These are phyloP conservation scores for Hyphopichia khmerensis DNA, from an alignment of 1,139 yeast genomes.

Conservation along the genomic window DNA sequence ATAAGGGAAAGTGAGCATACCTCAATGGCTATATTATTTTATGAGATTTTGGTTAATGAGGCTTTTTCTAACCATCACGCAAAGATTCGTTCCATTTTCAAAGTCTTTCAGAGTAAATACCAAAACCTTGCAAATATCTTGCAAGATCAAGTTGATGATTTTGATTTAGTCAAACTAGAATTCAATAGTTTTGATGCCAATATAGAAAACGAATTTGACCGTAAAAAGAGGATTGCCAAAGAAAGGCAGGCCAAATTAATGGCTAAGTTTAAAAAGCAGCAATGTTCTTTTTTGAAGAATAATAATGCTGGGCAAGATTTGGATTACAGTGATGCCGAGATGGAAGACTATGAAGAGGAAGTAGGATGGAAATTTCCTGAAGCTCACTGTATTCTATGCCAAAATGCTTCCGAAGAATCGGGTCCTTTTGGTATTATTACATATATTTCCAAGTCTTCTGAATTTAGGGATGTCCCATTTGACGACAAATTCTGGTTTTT, in stretches of 20 bases:
- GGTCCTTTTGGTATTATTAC: conserved; percentile 78
- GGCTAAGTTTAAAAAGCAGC: conserved; percentile 79
- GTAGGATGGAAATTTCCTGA: conserved; percentile 72
- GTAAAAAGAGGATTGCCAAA: conserved; percentile 67
- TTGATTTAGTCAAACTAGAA: conserved; percentile 18
- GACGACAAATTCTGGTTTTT: conserved; percentile 64
- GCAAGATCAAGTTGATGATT: conserved; percentile 17
- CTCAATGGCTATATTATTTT: conserved; percentile 48
- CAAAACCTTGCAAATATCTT: conserved; percentile 20
- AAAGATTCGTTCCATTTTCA: conserved; percentile 55
- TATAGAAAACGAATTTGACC: conserved; percentile 49
- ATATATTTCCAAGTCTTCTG: conserved; percentile 58
- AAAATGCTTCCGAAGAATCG: conserved; percentile 68
- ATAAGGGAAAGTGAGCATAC: conserved; percentile 27
- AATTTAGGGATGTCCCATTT: conserved; percentile 63
- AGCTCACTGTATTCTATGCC: conserved; percentile 83
- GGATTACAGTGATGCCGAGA: conserved; percentile 36
- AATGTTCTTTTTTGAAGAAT: conserved; percentile 58
- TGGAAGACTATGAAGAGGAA: conserved; percentile 28
- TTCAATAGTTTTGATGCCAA: conserved; percentile 12
- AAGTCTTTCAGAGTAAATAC: conserved; percentile 29
- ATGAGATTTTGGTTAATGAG: conserved; percentile 41
- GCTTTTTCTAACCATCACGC: conserved; percentile 43
- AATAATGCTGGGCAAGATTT: conserved; percentile 34
- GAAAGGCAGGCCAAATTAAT: conserved; percentile 70